A percentile compares a stretch with the other conserved stretches of the same genome.
Evolutionary conservation across 441 rosid species (phyloP).

Genomic region (Heliophila coronopifolia): DNA sequence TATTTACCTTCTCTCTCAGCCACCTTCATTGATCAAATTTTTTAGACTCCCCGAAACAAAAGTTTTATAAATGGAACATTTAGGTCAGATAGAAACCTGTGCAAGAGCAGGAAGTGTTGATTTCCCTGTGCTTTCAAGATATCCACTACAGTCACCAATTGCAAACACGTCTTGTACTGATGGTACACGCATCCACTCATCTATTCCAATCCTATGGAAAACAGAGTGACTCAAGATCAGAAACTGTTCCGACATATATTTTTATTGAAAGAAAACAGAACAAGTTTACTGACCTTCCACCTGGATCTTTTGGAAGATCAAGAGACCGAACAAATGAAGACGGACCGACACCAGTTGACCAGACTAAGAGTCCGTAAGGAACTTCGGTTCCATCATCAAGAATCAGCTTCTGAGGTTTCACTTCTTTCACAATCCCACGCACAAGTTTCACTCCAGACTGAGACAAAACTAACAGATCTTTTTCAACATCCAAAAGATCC

Average conservation of each 20-base stretch:
- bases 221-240: conserved; percentile 5
- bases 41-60: background rate
- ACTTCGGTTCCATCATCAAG: conserved; percentile 70
- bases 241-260: background rate
- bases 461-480: conserved; percentile 7
- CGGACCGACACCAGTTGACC: conserved; percentile 97
- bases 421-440: conserved; percentile 82
- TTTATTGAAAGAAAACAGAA: background rate
- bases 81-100: conserved; percentile 41
- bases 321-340: conserved; percentile 68
- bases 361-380: conserved; percentile 80
- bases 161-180: conserved; percentile 79
- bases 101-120: conserved; percentile 89
- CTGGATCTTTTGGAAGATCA: conserved; percentile 67
- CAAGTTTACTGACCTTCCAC: conserved; percentile 59
- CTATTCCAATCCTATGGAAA: conserved; percentile 61
- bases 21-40: conserved; percentile 37
- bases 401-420: conserved; percentile 59
- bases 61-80: background rate
- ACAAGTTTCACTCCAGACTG: conserved; percentile 73
- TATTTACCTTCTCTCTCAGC: conserved; percentile 93
- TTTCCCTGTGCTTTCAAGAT: conserved; percentile 69
- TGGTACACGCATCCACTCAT: conserved; percentile 74
- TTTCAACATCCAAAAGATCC: background rate
- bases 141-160: conserved; percentile 87